Evolutionary conservation across 768 basidiomycete species (phyloP), one percentile per base, ranked within the genome.

Genomic region (Chalciporus chontae): DNA sequence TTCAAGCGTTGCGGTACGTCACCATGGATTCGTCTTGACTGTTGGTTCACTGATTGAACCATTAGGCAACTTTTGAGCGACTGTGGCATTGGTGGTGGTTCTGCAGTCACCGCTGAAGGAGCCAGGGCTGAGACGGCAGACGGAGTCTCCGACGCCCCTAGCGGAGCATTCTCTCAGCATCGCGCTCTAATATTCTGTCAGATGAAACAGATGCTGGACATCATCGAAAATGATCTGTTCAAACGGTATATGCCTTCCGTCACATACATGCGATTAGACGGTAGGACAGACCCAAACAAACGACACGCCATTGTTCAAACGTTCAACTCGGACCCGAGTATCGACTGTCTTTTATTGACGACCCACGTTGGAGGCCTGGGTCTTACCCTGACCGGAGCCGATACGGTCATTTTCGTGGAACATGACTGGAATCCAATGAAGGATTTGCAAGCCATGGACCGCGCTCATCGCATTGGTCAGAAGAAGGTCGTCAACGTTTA

Each of bases 351-450:
- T 15, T 75, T 99, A 9, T 77, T 99, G 49, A 99, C 96, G 1
- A 99, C 96, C 0, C 93, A 94, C 59, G 95, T 99, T 40, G 96
- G 96, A 49, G 96, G 96, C 3, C 73, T 99, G 23, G 96, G 96
- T 7, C 72, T 99, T 63, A 99, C 95, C 17, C 72, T 99, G 55
- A 99, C 96, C 0, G 95, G 96, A 18, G 96, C 96, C 7, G 96
- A 99, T 66, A 99, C 96, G 0, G 96, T 99, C 50, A 96, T 99
- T 55, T 99, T 99, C 61, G 92, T 99, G 45, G 96, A 99, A 66
- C 96, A 99, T 61, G 96, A 99, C 67, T 99, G 96, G 96, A 99
- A 99, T 67, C 96, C 96, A 7, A 96, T 95, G 94, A 98, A 98
- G 68, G 96, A 99, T 73, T 72, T 98, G 6, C 96, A 99, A 64